Evolutionary conservation across 495 filamentous ascomycete species (phyloP), one percentile per base, ranked within the genome.

Genomic region (Copromyces sp.): DNA sequence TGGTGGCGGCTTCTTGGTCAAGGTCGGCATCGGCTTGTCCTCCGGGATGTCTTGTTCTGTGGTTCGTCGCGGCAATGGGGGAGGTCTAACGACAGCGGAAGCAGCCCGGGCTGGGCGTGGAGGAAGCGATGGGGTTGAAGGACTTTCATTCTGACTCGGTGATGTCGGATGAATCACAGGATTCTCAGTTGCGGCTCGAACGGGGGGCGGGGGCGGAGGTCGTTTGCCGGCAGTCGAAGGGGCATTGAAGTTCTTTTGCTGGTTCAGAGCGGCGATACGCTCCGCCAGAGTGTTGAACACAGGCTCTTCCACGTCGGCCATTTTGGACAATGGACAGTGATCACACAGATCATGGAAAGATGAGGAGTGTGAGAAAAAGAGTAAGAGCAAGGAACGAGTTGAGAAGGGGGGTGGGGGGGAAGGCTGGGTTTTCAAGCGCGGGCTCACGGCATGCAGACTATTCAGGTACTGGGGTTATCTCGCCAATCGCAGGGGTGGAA

Each of bases 241-340:
- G 65, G 79, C 76, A 59, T 82, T 76, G 79, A 85, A 84, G 73
- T 86, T 87, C 78, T 84, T 84, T 68, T 84, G 84, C 69, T 79
- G 78, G 72, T 88, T 89, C 69, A 89, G 78, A 68, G 87, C 87
- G 20, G 86, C 86, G 41, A 88, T 89, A 69, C 87, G 82, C 77
- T 86, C 85, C 2, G 82, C 80, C n/a, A 89, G 83, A 24, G 86
- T 82, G 68, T 79, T 86, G 75, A 85, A 87, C 72, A 85, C 83
- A 9, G 86, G 86, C 74, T 87, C 86, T 70, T 87, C 86, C 59
- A 82, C 80, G 69, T 89, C 86, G 5, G 84, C 82, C 87, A 89
- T 89, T 39, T 77, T 77, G 73, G 72, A 45, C 37, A 44, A 68
- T 39, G 20, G 5, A 14, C 2, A 2, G 24, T 29, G 20, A 5